phyloP scores from a whole-genome alignment of 1,284 basidiomycete species.

The Trichosporon faecale region DNA sequence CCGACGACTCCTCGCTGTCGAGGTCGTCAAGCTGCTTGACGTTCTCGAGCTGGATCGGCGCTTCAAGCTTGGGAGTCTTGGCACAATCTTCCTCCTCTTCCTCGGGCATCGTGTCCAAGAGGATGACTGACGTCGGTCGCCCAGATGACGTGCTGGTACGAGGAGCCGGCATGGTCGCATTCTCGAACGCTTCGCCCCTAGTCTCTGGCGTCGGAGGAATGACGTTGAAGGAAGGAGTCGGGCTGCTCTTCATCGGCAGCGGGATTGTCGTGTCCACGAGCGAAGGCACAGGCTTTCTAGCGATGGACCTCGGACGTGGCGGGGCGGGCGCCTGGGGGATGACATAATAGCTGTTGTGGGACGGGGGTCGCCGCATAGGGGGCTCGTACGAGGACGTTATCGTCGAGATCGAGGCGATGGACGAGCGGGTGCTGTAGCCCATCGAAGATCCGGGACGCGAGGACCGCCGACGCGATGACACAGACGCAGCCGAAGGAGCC shows the following conservation, averaged over 20 bases:
- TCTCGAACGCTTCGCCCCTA: background rate
- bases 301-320: background rate
- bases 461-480: slow-evolving; percentile 10
- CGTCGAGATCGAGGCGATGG: slow-evolving; percentile 20
- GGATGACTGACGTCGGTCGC: background rate
- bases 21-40: slow-evolving; percentile 14
- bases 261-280: background rate
- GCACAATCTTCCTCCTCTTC: slow-evolving; percentile 26
- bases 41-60: slow-evolving; percentile 12
- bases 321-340: background rate
- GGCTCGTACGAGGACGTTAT: background rate
- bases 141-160: background rate
- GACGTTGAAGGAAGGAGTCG: slow-evolving; percentile 44
- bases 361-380: background rate
- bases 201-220: slow-evolving; percentile 41
- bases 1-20: slow-evolving; percentile 15
- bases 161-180: background rate
- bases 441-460: slow-evolving; percentile 15
- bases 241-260: slow-evolving; percentile 1
- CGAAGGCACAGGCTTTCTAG: slow-evolving; percentile 8
- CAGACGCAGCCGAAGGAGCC: slow-evolving; percentile 1
- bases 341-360: slow-evolving; percentile 3
- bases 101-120: slow-evolving; percentile 23
- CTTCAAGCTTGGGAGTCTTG: background rate
- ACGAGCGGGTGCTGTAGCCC: slow-evolving; percentile 14